Evolutionary conservation across 495 filamentous ascomycete genomes (phyloP).

Genomic region (Staphylotrichum longicolle): DNA sequence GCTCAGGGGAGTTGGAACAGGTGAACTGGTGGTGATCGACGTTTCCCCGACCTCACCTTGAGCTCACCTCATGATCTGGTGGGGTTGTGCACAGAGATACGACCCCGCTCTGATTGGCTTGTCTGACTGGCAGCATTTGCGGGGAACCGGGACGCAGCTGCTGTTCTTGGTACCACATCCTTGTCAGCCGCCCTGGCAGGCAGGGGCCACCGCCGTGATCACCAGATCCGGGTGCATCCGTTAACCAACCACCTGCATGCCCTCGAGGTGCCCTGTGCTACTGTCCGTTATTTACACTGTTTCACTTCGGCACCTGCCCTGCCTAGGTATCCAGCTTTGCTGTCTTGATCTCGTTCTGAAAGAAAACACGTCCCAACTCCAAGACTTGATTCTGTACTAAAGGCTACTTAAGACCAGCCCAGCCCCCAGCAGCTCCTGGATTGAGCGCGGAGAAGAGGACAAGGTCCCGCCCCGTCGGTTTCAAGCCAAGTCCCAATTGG

Average conservation of each 20-base stretch:
- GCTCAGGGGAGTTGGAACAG: too few relatives aligned
- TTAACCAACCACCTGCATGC: constrained; percentile 18
- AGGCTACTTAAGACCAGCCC: too few relatives aligned
- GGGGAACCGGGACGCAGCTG: constrained; percentile 14
- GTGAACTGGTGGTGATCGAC: too few relatives aligned
- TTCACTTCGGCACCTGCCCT: constrained; percentile 4
- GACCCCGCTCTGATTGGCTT: not conserved
- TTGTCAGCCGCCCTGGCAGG: constrained; percentile 16
- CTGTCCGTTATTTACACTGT: constrained; percentile 9
- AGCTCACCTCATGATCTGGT: too few relatives aligned
- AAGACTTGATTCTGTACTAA: too few relatives aligned
- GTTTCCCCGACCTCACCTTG: too few relatives aligned
- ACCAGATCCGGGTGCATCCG: constrained; percentile 16
- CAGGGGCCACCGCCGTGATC: not conserved
- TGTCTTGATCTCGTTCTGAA: not conserved
- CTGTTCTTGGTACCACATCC: constrained; percentile 8
- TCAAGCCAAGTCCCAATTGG: too few relatives aligned
- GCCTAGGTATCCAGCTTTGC: too few relatives aligned
- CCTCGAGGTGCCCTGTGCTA: not conserved
- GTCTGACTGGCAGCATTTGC: not conserved
- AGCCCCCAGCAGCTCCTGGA: too few relatives aligned
- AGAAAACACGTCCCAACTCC: not conserved
- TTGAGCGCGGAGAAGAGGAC: too few relatives aligned
- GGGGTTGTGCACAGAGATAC: too few relatives aligned
- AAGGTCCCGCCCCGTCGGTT: too few relatives aligned